Conservation (phyloP, 495 filamentous ascomycete genomes). For the Lepidopterella palustris region DNA sequence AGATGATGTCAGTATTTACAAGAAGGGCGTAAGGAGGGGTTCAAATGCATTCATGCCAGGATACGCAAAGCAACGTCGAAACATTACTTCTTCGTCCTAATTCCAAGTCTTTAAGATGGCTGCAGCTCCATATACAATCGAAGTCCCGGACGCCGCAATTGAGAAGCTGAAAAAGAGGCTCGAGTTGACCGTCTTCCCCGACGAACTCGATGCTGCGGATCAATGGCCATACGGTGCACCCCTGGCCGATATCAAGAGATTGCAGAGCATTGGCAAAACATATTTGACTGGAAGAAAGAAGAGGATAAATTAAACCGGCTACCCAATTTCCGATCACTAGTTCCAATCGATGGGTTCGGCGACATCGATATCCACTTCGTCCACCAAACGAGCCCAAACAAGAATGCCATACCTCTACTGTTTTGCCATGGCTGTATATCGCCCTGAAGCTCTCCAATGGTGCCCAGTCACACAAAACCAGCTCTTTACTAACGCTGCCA, state of each 20-base stretch:
- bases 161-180: conserved; percentile 13
- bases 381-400: conserved; percentile 27
- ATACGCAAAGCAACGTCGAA: neutral
- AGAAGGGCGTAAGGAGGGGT: neutral
- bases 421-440: conserved; percentile 30
- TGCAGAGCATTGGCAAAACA: conserved; percentile 44
- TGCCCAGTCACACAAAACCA: neutral
- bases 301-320: conserved; percentile 35
- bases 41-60: neutral
- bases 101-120: neutral
- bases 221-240: conserved; percentile 44
- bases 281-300: conserved; percentile 33
- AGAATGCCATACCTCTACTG: conserved; percentile 33
- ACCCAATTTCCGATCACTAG: conserved; percentile 30
- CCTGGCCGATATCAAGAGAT: conserved; percentile 45
- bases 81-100: neutral
- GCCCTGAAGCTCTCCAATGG: too few relatives aligned
- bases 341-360: conserved; percentile 31
- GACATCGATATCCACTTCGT: conserved; percentile 36
- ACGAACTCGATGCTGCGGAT: conserved; percentile 31
- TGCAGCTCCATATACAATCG: conserved; percentile 11
- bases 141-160: conserved; percentile 13
- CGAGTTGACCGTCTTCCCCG: conserved; percentile 5
- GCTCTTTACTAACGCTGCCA: conserved; percentile 15
- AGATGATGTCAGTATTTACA: neutral